Evolutionary conservation across 305 asterid genomes (phyloP).

Genomic region (Euphrasia arctica): DNA sequence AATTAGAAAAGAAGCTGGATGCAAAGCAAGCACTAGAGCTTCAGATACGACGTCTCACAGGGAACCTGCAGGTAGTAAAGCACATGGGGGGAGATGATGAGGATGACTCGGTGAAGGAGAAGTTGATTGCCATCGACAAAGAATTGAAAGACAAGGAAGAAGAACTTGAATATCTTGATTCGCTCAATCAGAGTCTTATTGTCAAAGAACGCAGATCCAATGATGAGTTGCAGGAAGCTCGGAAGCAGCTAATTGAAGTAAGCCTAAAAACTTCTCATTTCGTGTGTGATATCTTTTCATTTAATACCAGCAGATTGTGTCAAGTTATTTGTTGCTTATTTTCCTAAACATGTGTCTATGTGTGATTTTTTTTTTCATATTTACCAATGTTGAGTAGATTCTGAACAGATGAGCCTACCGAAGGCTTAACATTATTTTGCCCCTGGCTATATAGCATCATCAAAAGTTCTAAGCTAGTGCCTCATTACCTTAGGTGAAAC

Average conservation of each 20-base stretch:
- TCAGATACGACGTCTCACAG: slow-evolving; percentile 43
- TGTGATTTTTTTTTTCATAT: too few species aligned
- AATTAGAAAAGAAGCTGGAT: slow-evolving; percentile 51
- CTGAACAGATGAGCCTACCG: too few species aligned
- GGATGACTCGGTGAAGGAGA: slow-evolving; percentile 32
- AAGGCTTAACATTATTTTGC: too few species aligned
- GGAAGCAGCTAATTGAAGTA: slow-evolving; percentile 42
- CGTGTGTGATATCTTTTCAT: neutral
- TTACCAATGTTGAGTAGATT: too few species aligned
- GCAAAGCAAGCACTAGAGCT: slow-evolving; percentile 57
- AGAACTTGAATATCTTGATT: slow-evolving; percentile 30
- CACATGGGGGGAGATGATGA: slow-evolving; percentile 44
- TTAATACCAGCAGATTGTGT: neutral
- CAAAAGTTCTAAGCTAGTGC: too few species aligned
- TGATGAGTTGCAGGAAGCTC: slow-evolving; percentile 49
- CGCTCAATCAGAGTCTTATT: slow-evolving; percentile 35
- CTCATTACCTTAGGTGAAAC: too few species aligned
- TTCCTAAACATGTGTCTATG: too few species aligned
- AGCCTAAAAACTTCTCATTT: slow-evolving; percentile 6
- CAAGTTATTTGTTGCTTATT: too few species aligned
- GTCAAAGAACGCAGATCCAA: slow-evolving; percentile 36
- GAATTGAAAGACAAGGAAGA: slow-evolving; percentile 43
- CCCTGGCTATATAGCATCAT: too few species aligned
- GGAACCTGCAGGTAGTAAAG: slow-evolving; percentile 40
- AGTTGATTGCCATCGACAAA: slow-evolving; percentile 31